Conservation (phyloP, 1,139 yeast genomes). For the Hanseniaspora sp. region DNA sequence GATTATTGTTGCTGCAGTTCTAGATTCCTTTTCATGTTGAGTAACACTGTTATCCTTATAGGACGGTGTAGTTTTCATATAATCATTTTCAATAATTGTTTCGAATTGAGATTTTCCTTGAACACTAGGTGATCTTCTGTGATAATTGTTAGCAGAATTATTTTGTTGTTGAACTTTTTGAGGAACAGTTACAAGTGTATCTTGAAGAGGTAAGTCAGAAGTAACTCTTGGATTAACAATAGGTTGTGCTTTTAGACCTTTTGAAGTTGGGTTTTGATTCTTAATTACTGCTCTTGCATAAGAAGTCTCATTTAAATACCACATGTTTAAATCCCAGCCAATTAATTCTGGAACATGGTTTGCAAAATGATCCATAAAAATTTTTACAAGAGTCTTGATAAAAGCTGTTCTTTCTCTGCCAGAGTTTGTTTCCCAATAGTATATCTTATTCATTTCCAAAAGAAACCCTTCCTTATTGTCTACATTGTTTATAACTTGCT, state of each 20-base stretch:
- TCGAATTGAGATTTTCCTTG: slow-evolving; percentile 11
- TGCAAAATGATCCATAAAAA: slow-evolving; percentile 58
- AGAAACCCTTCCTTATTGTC: slow-evolving; percentile 47
- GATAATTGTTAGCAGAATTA: neutral
- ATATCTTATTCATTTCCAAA: slow-evolving; percentile 59
- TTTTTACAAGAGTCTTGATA: slow-evolving; percentile 48
- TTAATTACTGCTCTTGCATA: slow-evolving; percentile 28
- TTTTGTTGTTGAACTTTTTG: neutral
- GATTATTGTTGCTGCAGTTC: too few relatives aligned
- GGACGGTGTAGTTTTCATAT: neutral
- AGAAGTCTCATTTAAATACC: slow-evolving; percentile 32
- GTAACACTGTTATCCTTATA: neutral
- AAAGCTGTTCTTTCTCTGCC: slow-evolving; percentile 59
- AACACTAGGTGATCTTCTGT: slow-evolving; percentile 13
- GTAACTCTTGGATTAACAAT: slow-evolving; percentile 12
- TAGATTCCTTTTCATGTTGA: neutral
- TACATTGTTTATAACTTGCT: slow-evolving; percentile 43
- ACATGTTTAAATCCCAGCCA: slow-evolving; percentile 36
- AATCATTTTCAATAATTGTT: slow-evolving; percentile 3
- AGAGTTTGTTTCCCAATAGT: slow-evolving; percentile 74
- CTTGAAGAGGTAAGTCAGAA: neutral
- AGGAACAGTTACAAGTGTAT: neutral
- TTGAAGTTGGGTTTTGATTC: slow-evolving; percentile 14
- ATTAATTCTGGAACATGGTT: slow-evolving; percentile 53
- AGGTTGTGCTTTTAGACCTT: neutral